phyloP scores from a whole-genome alignment of 2,329 filamentous ascomycete species.

The Hypoxylon sp. region DNA sequence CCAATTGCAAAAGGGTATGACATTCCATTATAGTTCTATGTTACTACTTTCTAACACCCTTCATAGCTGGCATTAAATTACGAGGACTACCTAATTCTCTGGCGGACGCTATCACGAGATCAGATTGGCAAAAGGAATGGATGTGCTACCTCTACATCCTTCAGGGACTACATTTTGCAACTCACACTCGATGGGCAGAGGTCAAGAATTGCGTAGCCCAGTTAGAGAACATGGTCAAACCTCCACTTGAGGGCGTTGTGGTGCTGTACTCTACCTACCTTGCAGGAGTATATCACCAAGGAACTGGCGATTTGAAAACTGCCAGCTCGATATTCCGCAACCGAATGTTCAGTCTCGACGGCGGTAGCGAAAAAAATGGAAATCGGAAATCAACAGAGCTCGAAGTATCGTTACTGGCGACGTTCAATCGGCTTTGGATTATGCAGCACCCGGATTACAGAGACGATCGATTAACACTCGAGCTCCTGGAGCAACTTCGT shows the following conservation, averaged over 20 bases:
- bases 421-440: constrained; percentile 80
- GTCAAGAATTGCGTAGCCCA: constrained; percentile 71
- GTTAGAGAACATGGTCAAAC: constrained; percentile 62
- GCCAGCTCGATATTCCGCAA: constrained; percentile 78
- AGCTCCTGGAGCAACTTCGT: constrained; percentile 76
- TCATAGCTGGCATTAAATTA: constrained; percentile 50
- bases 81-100: constrained; percentile 66
- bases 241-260: constrained; percentile 62
- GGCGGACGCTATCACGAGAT: constrained; percentile 69
- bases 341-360: constrained; percentile 68
- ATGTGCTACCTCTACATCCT: constrained; percentile 80
- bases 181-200: constrained; percentile 77
- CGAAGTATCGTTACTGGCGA: constrained; percentile 76
- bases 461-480: constrained; percentile 70
- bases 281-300: constrained; percentile 81
- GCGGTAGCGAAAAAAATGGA: constrained; percentile 57
- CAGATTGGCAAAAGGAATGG: constrained; percentile 75
- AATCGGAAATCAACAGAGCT: constrained; percentile 67
- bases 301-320: constrained; percentile 77
- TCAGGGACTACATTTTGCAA: constrained; percentile 77
- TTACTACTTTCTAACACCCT: constrained; percentile 43
- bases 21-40: constrained; percentile 22
- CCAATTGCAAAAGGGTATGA: constrained; percentile 55
- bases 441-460: constrained; percentile 73
- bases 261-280: constrained; percentile 77